Evolutionary conservation across 495 filamentous ascomycete species (phyloP).

Genomic region (Melanomma pulvis-pyrius): DNA sequence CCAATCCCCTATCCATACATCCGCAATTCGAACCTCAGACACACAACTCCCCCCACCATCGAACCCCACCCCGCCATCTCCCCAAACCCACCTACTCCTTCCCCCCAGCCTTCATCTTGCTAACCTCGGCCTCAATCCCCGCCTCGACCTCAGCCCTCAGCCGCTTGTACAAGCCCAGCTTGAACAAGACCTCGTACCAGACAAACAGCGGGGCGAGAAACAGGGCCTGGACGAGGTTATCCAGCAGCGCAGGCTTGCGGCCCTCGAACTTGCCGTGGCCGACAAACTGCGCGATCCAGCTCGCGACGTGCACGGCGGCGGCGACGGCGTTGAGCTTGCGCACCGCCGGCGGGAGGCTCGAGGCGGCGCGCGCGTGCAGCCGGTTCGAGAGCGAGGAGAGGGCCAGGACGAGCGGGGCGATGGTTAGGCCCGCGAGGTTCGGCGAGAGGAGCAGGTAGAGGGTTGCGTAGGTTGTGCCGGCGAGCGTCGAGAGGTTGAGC

Average conservation of each 20-base stretch:
- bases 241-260: conserved; percentile 25
- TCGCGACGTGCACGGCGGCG: conserved; percentile 5
- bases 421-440: conserved; percentile 12
- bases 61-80: not conserved
- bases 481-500: conserved; percentile 26
- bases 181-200: conserved; percentile 30
- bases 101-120: conserved; percentile 3
- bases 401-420: conserved; percentile 18
- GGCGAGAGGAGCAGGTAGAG: conserved; percentile 29
- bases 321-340: conserved; percentile 16
- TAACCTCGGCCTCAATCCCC: conserved; percentile 14
- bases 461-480: conserved; percentile 15
- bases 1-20: not conserved
- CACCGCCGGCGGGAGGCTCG: not conserved
- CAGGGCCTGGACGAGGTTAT: conserved; percentile 32
- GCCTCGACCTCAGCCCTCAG: conserved; percentile 24
- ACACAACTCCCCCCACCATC: not conserved
- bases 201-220: conserved; percentile 34
- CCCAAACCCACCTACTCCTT: conserved; percentile 6
- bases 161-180: conserved; percentile 25
- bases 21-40: not conserved
- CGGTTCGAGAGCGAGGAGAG: conserved; percentile 6
- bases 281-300: conserved; percentile 25
- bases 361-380: not conserved
- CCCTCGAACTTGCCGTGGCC: conserved; percentile 31